Percentiles rank a stretch among this genome's conserved stretches.
phyloP scores from a whole-genome alignment of 2,329 filamentous ascomycete species.

The Diaporthe batatas region DNA sequence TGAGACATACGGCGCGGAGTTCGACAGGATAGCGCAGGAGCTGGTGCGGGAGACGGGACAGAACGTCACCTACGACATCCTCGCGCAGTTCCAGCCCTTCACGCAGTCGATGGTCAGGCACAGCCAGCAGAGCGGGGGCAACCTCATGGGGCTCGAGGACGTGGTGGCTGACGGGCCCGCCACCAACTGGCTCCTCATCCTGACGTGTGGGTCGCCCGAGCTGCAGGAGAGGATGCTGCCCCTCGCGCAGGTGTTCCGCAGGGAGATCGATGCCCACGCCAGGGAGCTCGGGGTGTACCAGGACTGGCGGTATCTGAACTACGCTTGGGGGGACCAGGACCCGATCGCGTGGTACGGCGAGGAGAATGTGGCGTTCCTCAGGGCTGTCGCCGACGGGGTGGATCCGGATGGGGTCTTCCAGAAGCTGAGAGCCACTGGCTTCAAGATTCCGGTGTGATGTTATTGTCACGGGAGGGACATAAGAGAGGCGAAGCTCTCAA shows the following conservation, averaged over 20 bases:
- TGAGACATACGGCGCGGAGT: not conserved
- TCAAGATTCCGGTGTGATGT: constrained; percentile 11
- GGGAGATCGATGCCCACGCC: not conserved
- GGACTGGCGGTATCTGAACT: constrained; percentile 39
- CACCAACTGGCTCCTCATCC: constrained; percentile 13
- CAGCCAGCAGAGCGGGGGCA: constrained; percentile 47
- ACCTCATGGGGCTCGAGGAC: constrained; percentile 51
- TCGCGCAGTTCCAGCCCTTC: constrained; percentile 14
- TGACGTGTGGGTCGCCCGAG: not conserved
- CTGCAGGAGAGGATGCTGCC: constrained; percentile 11
- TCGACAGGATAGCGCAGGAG: constrained; percentile 13
- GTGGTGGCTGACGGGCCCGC: constrained; percentile 40
- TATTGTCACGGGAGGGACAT: no score
- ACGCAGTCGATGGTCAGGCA: constrained; percentile 36
- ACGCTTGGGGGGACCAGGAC: constrained; percentile 35
- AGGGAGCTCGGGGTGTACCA: constrained; percentile 11
- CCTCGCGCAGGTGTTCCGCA: not conserved
- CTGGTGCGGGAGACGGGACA: not conserved
- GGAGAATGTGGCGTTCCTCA: constrained; percentile 23
- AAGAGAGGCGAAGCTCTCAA: no score
- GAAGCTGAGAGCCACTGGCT: constrained; percentile 3
- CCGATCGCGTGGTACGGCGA: constrained; percentile 37
- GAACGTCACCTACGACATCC: constrained; percentile 23
- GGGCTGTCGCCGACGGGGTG: constrained; percentile 1
- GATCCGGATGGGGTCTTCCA: constrained; percentile 27